Percentiles rank a stretch among this genome's conserved stretches.
phyloP scores from a whole-genome alignment of 2,329 filamentous ascomycete species.

The Diaporthe vaccinii region DNA sequence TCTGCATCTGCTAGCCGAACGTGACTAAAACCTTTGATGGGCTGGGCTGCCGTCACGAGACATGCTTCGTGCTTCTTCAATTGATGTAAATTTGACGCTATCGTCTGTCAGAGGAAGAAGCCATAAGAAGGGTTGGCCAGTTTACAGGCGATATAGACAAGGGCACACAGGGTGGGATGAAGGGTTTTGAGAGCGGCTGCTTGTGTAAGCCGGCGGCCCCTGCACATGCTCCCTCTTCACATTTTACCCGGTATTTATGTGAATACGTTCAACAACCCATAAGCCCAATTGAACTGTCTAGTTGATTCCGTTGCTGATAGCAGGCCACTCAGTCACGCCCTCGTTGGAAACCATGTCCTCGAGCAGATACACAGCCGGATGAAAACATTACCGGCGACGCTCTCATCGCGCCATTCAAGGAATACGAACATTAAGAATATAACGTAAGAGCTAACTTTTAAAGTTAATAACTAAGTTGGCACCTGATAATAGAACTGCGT shows the following conservation, averaged over 20 bases:
- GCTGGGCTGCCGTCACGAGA: neutral
- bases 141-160: neutral
- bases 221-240: too few species aligned
- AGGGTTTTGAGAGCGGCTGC: neutral
- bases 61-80: neutral
- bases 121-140: neutral
- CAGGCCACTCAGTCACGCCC: neutral
- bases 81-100: neutral
- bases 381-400: too few species aligned
- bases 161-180: neutral
- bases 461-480: too few species aligned
- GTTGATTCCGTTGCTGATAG: neutral
- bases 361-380: too few species aligned
- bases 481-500: too few species aligned
- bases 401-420: too few species aligned
- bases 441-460: too few species aligned
- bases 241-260: neutral
- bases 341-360: neutral
- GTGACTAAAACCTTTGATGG: neutral
- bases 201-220: neutral
- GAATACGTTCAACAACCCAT: too few species aligned
- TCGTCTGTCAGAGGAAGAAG: neutral
- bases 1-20: neutral
- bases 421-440: too few species aligned
- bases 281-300: too few species aligned